Conservation (phyloP, 805 yeast genomes). For the Yarrowia bubula region DNA sequence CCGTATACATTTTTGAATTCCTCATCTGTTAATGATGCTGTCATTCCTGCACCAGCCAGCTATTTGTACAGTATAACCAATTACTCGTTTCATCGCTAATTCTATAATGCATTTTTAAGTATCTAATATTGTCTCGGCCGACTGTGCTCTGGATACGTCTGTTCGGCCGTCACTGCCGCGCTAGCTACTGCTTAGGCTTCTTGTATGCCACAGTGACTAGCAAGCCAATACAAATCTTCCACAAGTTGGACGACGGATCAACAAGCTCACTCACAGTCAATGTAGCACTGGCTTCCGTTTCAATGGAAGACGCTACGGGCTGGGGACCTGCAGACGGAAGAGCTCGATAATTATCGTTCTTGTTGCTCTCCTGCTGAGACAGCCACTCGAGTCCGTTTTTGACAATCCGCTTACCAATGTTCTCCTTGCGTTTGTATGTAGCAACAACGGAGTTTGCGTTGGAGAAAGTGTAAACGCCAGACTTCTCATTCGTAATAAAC, state of each 20-base stretch:
- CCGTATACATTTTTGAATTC: no score
- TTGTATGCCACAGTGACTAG: slow-evolving; percentile 14
- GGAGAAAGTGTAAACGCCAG: slow-evolving; percentile 9
- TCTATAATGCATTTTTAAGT: slow-evolving; percentile 1
- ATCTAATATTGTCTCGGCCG: background rate
- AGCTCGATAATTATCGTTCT: slow-evolving; percentile 5
- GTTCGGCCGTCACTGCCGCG: no score
- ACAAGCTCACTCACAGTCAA: slow-evolving; percentile 10
- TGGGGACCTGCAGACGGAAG: slow-evolving; percentile 8
- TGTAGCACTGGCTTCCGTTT: slow-evolving; percentile 17
- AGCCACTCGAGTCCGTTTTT: slow-evolving; percentile 25
- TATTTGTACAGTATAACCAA: no score
- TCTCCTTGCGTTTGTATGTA: slow-evolving; percentile 10
- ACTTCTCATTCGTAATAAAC: slow-evolving; percentile 15
- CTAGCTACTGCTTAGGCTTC: slow-evolving; percentile 8
- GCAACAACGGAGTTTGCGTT: slow-evolving; percentile 18
- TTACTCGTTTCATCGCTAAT: background rate
- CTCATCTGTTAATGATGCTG: no score
- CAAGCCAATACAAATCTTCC: slow-evolving; percentile 15
- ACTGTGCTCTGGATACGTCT: no score
- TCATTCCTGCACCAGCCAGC: no score
- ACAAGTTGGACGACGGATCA: background rate
- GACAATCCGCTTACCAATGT: slow-evolving; percentile 21
- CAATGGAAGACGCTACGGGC: slow-evolving; percentile 22
- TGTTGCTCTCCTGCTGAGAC: slow-evolving; percentile 15